Percentiles rank a stretch among this genome's conserved stretches.
These are phyloP conservation scores for Xylaria cubensis DNA, from an alignment of 495 filamentous ascomycete genomes.

Conservation along the genomic window DNA sequence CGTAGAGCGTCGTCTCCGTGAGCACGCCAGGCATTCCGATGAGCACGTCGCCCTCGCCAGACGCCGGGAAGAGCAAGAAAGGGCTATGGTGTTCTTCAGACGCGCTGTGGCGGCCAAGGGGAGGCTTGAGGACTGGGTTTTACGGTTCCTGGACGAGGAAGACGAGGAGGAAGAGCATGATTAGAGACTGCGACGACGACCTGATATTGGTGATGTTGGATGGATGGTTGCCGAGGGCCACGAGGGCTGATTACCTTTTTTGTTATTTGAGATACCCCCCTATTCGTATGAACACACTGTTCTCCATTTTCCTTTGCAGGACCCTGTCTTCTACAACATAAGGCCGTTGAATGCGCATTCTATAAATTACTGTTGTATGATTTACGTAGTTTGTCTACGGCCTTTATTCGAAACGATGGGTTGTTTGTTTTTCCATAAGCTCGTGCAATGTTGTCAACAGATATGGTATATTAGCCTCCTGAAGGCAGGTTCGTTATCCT, in stretches of 20 bases:
- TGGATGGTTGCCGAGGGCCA: not conserved
- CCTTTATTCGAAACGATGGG: not conserved
- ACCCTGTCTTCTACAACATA: not conserved
- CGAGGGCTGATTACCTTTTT: not conserved
- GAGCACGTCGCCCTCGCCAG: constrained; percentile 33
- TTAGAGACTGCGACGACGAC: constrained; percentile 22
- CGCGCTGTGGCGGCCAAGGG: constrained; percentile 39
- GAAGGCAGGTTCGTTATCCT: not conserved
- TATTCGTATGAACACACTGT: not conserved
- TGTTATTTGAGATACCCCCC: constrained; percentile 14
- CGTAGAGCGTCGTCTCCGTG: constrained; percentile 18
- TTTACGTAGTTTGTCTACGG: not conserved
- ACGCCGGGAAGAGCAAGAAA: constrained; percentile 35
- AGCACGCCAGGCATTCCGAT: constrained; percentile 30
- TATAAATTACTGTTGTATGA: not conserved
- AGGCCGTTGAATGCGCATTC: not conserved
- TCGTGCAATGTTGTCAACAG: not conserved
- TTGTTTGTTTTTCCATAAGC: not conserved
- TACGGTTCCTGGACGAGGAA: constrained; percentile 35
- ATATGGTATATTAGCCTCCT: not conserved
- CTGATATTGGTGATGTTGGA: not conserved
- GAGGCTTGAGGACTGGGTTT: constrained; percentile 39
- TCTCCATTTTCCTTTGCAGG: not conserved
- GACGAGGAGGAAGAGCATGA: constrained; percentile 35
- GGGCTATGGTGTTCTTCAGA: constrained; percentile 40